These are phyloP conservation scores for Candida alai DNA, from an alignment of 805 yeast genomes.

Conservation along the genomic window DNA sequence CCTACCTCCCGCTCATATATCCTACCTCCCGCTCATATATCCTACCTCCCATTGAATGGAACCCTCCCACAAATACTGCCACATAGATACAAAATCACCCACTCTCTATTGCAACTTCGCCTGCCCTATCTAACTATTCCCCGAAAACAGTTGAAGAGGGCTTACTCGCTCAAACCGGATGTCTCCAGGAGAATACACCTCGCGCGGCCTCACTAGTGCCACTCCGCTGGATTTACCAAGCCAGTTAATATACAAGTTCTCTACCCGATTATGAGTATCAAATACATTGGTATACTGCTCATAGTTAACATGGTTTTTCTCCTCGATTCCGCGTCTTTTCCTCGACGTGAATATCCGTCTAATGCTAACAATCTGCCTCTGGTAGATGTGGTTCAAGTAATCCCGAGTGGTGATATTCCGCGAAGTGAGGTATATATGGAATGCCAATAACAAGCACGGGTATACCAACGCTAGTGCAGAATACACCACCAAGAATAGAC, in stretches of 20 bases:
- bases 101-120: too few species aligned
- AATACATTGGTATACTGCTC: slow-evolving; percentile 27
- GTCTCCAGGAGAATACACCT: slow-evolving; percentile 20
- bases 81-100: too few species aligned
- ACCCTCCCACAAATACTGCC: too few species aligned
- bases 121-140: neutral
- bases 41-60: too few species aligned
- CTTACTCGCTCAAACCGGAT: slow-evolving; percentile 21
- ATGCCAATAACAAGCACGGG: slow-evolving; percentile 49
- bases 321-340: too few species aligned
- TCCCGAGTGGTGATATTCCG: slow-evolving; percentile 72
- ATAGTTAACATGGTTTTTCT: slow-evolving; percentile 23
- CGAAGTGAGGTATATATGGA: slow-evolving; percentile 53
- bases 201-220: slow-evolving; percentile 17
- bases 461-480: slow-evolving; percentile 46
- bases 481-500: slow-evolving; percentile 52
- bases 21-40: too few species aligned
- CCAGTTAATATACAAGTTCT: slow-evolving; percentile 36
- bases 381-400: slow-evolving; percentile 47
- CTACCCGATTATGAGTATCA: slow-evolving; percentile 18
- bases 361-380: too few species aligned
- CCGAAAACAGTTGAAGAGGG: slow-evolving; percentile 14
- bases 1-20: too few species aligned
- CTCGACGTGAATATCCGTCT: too few species aligned
- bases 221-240: slow-evolving; percentile 28